A percentile compares a stretch with the other conserved stretches of the same genome.
These are phyloP conservation scores for Camellia lanceoleosa DNA, from an alignment of 148 eudicot genomes.

Conservation along the genomic window DNA sequence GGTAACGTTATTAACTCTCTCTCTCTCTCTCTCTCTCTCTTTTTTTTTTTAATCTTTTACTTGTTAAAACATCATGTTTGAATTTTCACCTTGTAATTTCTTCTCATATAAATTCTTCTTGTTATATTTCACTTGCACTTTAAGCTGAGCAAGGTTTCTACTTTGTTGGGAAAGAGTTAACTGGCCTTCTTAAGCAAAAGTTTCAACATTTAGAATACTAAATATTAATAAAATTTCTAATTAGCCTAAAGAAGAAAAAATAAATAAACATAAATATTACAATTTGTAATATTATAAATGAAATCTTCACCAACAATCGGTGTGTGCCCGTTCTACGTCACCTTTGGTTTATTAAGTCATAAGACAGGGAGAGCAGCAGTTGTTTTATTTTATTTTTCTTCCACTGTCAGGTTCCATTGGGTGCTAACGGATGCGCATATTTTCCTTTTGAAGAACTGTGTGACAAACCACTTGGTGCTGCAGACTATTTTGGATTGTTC, in stretches of 20 bases:
- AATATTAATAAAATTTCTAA: no score
- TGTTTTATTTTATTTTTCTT: background rate
- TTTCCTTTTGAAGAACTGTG: constrained; percentile 84
- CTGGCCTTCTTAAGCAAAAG: constrained; percentile 52
- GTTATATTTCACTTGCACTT: constrained; percentile 17
- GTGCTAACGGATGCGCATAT: constrained; percentile 87
- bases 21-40: no score
- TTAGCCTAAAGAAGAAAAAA: no score
- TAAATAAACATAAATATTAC: no score
- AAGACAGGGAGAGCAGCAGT: no score
- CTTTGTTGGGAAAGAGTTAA: constrained; percentile 53
- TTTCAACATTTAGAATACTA: constrained; percentile 37
- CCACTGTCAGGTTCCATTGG: constrained; percentile 60
- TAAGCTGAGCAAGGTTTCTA: constrained; percentile 84
- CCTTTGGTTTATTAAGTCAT: no score
- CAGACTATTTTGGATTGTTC: constrained; percentile 84
- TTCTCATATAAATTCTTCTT: background rate
- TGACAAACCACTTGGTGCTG: constrained; percentile 93
- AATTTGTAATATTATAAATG: no score
- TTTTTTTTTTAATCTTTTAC: no score
- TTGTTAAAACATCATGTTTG: background rate
- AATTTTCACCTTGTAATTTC: background rate
- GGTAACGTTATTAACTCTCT: constrained; percentile 32
- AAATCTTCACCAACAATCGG: no score
- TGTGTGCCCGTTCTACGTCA: no score